Base-by-base conservation (phyloP, 805 yeast genomes). In the Candida coquimbonensis region DNA sequence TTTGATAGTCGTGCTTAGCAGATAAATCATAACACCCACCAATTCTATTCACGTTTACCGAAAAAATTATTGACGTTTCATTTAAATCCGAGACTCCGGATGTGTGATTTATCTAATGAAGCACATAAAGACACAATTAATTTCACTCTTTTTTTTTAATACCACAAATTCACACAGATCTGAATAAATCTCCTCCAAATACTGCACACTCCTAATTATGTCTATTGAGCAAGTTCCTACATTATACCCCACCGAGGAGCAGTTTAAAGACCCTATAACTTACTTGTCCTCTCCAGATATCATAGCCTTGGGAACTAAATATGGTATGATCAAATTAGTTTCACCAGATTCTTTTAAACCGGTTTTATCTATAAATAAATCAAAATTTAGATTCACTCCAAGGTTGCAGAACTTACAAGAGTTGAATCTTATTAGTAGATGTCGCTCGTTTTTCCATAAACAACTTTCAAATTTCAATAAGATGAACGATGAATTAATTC, bases 301-400 rank as follows among this genome's bases (percentile, higher is more conserved):
- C 0, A 52, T 54, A 3, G 42, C 55, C 3, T 54, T 72, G 9
- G 96, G 93, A 3, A 63, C 60, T 31, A 60, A 65, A 27, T 78
- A 73, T 60, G 96, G 96, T 0, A 89, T 93, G 56, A 64, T 88
- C 38, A 90, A 89, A 57, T 60, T 90, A 3, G 68, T 75, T 7
- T 82, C 95, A 5, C 90, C 91, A 0, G 48, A 48, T 0, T 55
- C 53, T 2, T 77, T 76, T 68, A 59, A 64, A 17, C 82, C 74
- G 4, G 78, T 77, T 0, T 73, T 83, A 50, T 70, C 79, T 45
- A 65, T 84, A 19, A 70, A 83, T 41, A 66, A 69, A 39, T 55
- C 65, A 7, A 59, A 57, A n/a, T 84, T 85, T 62, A 70, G 64
- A 41, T 85, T 86, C 57, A 81, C 77, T 50, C 83, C 88, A 9